Percentiles rank a stretch among this genome's conserved stretches.
These are phyloP conservation scores for Fusarium bactridioides DNA, from an alignment of 2,329 filamentous ascomycete species.

Conservation along the genomic window DNA sequence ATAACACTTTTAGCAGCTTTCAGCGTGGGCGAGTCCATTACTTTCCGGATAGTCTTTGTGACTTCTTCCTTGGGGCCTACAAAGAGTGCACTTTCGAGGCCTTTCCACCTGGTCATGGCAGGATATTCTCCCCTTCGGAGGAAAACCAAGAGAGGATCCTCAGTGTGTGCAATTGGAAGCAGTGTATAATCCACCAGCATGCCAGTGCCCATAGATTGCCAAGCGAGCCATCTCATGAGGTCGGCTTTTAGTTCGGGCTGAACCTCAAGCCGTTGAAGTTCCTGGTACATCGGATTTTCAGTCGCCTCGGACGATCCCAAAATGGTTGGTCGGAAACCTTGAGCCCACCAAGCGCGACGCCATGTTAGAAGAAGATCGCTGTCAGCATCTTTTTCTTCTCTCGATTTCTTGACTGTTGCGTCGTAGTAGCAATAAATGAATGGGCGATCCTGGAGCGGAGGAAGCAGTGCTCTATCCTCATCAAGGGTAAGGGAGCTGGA, in stretches of 20 bases:
- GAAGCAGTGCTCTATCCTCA: conserved; percentile 83
- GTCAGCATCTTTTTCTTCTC: conserved; percentile 74
- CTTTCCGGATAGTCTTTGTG: conserved; percentile 66
- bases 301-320: conserved; percentile 81
- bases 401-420: conserved; percentile 66
- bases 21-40: conserved; percentile 61
- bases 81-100: conserved; percentile 75
- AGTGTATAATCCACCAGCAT: conserved; percentile 81
- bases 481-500: conserved; percentile 82
- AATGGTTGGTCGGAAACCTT: conserved; percentile 88
- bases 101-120: conserved; percentile 76
- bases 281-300: conserved; percentile 80
- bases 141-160: conserved; percentile 75
- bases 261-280: conserved; percentile 70
- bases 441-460: conserved; percentile 73
- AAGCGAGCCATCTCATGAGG: conserved; percentile 87
- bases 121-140: conserved; percentile 81
- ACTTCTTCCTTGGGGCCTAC: conserved; percentile 73
- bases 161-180: conserved; percentile 81
- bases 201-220: conserved; percentile 89
- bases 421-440: conserved; percentile 94
- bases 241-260: conserved; percentile 71
- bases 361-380: conserved; percentile 83
- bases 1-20: conserved; percentile 69
- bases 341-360: conserved; percentile 94